These are phyloP conservation scores for Paramecium primaurelia DNA, from an alignment of 73 alveolate species.

Conservation along the genomic window DNA sequence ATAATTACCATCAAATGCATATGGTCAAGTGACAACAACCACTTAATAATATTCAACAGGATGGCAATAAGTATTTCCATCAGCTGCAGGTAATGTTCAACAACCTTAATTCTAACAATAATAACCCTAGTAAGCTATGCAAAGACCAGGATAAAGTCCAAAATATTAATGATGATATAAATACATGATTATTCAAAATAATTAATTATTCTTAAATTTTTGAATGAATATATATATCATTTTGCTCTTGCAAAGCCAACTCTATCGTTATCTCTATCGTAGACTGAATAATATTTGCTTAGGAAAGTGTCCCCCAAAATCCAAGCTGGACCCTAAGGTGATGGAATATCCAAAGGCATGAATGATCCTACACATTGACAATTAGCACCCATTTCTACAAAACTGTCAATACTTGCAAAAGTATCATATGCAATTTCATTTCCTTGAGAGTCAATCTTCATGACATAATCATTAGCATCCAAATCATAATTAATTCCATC, in stretches of 20 bases:
- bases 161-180: neutral
- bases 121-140: neutral
- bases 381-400: constrained; percentile 56
- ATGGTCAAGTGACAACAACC: neutral
- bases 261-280: constrained; percentile 75
- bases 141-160: constrained; percentile 11
- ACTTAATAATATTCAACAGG: neutral
- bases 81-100: neutral
- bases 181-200: neutral
- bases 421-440: constrained; percentile 52
- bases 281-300: constrained; percentile 66
- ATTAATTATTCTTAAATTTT: neutral
- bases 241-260: constrained; percentile 78
- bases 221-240: neutral
- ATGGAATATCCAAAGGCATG: constrained; percentile 62
- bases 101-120: neutral
- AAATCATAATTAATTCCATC: constrained; percentile 69
- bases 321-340: constrained; percentile 62
- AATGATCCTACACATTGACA: constrained; percentile 53
- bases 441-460: constrained; percentile 52
- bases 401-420: constrained; percentile 41
- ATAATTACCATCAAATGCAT: neutral
- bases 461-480: constrained; percentile 53
- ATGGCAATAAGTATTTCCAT: neutral
- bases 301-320: constrained; percentile 78